phyloP scores from a whole-genome alignment of 306 rosid species.

The Malus sylvestris region DNA sequence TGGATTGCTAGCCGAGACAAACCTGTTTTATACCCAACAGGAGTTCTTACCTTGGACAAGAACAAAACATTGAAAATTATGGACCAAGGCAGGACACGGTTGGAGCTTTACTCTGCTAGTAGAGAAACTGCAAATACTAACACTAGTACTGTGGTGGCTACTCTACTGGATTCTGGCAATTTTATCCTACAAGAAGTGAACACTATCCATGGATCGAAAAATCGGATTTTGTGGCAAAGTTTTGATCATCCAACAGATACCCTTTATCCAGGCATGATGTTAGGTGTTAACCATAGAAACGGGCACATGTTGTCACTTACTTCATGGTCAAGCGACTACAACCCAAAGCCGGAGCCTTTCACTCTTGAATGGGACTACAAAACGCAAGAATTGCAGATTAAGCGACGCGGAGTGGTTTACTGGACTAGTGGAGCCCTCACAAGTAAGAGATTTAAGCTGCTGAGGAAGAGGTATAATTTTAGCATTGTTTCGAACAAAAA shows the following conservation, averaged over 20 bases:
- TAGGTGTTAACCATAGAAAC: slow-evolving; percentile 29
- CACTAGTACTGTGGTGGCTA: background rate
- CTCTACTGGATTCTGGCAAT: slow-evolving; percentile 2
- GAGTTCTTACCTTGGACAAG: background rate
- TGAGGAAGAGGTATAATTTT: background rate
- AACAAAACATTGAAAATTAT: background rate
- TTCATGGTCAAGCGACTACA: slow-evolving; percentile 10
- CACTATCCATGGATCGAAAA: background rate
- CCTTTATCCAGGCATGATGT: slow-evolving; percentile 20
- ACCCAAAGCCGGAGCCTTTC: background rate
- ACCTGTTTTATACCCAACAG: background rate
- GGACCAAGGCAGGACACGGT: background rate
- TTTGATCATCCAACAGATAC: slow-evolving; percentile 10
- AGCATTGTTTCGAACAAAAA: background rate
- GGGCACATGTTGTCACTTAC: slow-evolving; percentile 23
- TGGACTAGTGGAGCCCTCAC: background rate
- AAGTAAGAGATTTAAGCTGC: background rate
- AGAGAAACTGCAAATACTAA: too few relatives aligned
- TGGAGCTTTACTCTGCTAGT: background rate
- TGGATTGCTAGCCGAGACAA: background rate
- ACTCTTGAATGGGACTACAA: background rate
- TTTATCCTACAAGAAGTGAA: background rate
- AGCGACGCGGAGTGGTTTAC: background rate
- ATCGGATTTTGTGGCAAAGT: slow-evolving; percentile 6
- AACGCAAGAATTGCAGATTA: background rate